These are phyloP conservation scores for Lentinus brumalis DNA, from an alignment of 768 basidiomycete species.

Conservation along the genomic window DNA sequence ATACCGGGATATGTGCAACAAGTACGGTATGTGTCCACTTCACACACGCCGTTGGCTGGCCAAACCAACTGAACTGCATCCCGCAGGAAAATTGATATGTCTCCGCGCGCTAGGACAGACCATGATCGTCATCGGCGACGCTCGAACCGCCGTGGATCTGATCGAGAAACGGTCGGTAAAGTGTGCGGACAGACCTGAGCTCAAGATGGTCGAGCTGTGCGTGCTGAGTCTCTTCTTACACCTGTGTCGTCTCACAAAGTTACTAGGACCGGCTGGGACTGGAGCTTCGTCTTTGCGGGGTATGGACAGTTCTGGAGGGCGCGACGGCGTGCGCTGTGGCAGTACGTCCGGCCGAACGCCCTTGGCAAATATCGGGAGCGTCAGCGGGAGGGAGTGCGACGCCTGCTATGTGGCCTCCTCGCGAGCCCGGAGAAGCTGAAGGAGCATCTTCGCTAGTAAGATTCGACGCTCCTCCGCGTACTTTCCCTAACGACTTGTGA, in stretches of 20 bases:
- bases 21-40: slow-evolving; percentile 1
- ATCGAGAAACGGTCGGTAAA: slow-evolving; percentile 42
- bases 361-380: background rate
- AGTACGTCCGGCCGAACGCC: slow-evolving; percentile 25
- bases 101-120: background rate
- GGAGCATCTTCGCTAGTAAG: background rate
- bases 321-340: slow-evolving; percentile 28
- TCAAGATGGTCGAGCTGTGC: background rate
- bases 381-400: background rate
- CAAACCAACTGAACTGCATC: too few relatives aligned
- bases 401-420: slow-evolving; percentile 2
- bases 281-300: slow-evolving; percentile 24
- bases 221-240: background rate
- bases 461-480: too few relatives aligned
- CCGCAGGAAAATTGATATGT: background rate
- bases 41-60: too few relatives aligned
- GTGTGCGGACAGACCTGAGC: slow-evolving; percentile 37
- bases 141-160: slow-evolving; percentile 38
- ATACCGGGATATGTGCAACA: slow-evolving; percentile 1
- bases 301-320: slow-evolving; percentile 30
- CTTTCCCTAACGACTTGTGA: too few relatives aligned
- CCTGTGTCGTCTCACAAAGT: background rate
- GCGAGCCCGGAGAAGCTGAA: background rate
- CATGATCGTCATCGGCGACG: slow-evolving; percentile 40
- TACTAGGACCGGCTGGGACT: slow-evolving; percentile 29